Percentiles rank a stretch among this genome's conserved stretches.
Conservation (phyloP, 768 basidiomycete species). For the Tylopilus balloui region DNA sequence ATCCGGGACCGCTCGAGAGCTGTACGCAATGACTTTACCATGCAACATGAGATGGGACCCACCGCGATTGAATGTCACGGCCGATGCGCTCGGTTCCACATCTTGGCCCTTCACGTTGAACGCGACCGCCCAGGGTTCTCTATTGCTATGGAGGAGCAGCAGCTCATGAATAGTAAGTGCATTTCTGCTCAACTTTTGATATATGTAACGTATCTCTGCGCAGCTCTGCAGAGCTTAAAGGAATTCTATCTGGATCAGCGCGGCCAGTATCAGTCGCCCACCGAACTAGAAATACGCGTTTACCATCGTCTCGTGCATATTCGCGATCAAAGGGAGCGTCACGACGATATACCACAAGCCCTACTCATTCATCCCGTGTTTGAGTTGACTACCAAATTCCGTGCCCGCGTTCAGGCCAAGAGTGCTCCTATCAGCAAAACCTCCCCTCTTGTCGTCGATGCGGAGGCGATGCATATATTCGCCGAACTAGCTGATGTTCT, state of each 20-base stretch:
- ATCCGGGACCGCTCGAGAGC: constrained; percentile 89
- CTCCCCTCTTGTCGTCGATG: constrained; percentile 60
- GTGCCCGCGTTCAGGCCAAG: constrained; percentile 71
- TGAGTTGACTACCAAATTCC: constrained; percentile 76
- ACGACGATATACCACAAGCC: constrained; percentile 62
- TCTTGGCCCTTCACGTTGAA: constrained; percentile 69
- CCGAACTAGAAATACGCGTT: constrained; percentile 93
- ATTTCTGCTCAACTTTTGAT: not conserved
- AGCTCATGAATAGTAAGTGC: constrained; percentile 82
- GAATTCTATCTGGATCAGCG: constrained; percentile 89
- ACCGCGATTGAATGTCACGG: constrained; percentile 88
- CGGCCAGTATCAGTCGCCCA: constrained; percentile 61
- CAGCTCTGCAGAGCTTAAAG: constrained; percentile 88
- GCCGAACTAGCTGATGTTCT: constrained; percentile 57
- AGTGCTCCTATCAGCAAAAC: constrained; percentile 71
- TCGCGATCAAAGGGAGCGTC: constrained; percentile 74
- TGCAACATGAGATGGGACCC: constrained; percentile 77
- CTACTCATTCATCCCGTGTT: constrained; percentile 74
- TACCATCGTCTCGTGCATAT: constrained; percentile 93
- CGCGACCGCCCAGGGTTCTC: constrained; percentile 57
- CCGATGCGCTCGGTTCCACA: constrained; percentile 91
- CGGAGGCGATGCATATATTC: constrained; percentile 61
- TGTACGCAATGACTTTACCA: constrained; percentile 90
- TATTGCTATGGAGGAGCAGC: constrained; percentile 75
- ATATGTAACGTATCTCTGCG: not conserved